phyloP scores from a whole-genome alignment of 2,329 filamentous ascomycete species.

The Lecanicillium sp. region DNA sequence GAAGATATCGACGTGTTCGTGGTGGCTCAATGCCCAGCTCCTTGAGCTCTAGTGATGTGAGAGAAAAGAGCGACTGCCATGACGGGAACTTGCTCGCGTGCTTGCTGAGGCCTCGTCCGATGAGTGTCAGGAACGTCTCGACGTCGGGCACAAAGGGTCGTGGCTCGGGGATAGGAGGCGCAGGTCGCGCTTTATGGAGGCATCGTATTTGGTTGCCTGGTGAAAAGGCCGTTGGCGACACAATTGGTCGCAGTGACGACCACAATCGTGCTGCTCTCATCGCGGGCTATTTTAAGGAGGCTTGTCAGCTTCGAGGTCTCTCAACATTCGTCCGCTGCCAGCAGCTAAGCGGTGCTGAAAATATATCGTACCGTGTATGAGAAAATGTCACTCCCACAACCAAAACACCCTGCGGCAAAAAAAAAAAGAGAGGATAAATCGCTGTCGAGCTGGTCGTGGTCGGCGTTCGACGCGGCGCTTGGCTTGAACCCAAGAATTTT shows the following conservation, averaged over 20 bases:
- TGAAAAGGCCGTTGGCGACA: conserved; percentile 17
- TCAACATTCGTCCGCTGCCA: no score
- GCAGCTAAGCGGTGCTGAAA: no score
- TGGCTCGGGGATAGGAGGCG: conserved; percentile 51
- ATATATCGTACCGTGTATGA: no score
- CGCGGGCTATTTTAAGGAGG: background rate
- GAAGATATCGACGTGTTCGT: conserved; percentile 71
- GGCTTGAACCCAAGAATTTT: no score
- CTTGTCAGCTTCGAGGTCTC: no score
- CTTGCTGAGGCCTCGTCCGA: conserved; percentile 77
- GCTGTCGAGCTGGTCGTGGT: no score
- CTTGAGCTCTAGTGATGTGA: conserved; percentile 68
- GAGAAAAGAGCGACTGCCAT: conserved; percentile 84
- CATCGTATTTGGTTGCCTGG: conserved; percentile 28
- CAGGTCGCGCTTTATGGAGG: conserved; percentile 32
- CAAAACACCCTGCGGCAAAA: no score
- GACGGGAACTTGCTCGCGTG: conserved; percentile 81
- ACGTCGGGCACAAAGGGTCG: conserved; percentile 84
- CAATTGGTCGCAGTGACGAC: conserved; percentile 24
- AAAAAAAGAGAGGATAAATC: no score
- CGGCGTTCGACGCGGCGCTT: no score
- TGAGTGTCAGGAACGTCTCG: conserved; percentile 78
- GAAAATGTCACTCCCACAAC: no score
- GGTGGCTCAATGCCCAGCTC: conserved; percentile 83
- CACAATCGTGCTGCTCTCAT: conserved; percentile 26